These are phyloP conservation scores for Lactarius tabidus DNA, from an alignment of 768 basidiomycete genomes.

Conservation along the genomic window DNA sequence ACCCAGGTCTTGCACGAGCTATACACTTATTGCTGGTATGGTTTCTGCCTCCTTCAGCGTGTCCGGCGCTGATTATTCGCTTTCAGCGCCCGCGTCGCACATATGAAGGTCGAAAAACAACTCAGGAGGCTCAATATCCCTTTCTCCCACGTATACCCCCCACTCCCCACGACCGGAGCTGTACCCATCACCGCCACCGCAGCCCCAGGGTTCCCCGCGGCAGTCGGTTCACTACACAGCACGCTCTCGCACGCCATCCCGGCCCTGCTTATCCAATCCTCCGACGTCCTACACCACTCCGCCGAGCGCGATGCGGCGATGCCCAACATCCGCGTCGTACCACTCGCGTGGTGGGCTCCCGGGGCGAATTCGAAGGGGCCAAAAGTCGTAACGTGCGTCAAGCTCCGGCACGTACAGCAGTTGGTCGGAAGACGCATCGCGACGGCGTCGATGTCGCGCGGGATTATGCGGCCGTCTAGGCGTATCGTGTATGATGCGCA, in stretches of 20 bases:
- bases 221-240: slow-evolving; percentile 59
- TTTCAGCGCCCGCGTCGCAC: slow-evolving; percentile 81
- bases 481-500: slow-evolving; percentile 86
- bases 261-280: slow-evolving; percentile 75
- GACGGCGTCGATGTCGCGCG: slow-evolving; percentile 49
- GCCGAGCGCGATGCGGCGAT: slow-evolving; percentile 89
- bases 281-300: slow-evolving; percentile 75
- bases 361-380: slow-evolving; percentile 15
- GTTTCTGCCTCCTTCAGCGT: background rate
- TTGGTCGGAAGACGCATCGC: slow-evolving; percentile 59
- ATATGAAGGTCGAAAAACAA: slow-evolving; percentile 82
- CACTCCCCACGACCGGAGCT: slow-evolving; percentile 35
- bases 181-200: background rate
- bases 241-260: slow-evolving; percentile 76
- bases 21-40: slow-evolving; percentile 85
- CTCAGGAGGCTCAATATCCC: slow-evolving; percentile 79
- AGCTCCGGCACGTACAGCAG: slow-evolving; percentile 86
- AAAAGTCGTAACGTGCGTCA: slow-evolving; percentile 84
- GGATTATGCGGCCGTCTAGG: slow-evolving; percentile 76
- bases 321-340: slow-evolving; percentile 86
- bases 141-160: slow-evolving; percentile 70
- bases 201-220: slow-evolving; percentile 35
- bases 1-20: slow-evolving; percentile 71
- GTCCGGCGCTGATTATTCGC: background rate
- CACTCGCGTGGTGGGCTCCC: slow-evolving; percentile 84